These are phyloP conservation scores for Wickerhamiella hasegawae DNA, from an alignment of 805 yeast genomes.

Conservation along the genomic window DNA sequence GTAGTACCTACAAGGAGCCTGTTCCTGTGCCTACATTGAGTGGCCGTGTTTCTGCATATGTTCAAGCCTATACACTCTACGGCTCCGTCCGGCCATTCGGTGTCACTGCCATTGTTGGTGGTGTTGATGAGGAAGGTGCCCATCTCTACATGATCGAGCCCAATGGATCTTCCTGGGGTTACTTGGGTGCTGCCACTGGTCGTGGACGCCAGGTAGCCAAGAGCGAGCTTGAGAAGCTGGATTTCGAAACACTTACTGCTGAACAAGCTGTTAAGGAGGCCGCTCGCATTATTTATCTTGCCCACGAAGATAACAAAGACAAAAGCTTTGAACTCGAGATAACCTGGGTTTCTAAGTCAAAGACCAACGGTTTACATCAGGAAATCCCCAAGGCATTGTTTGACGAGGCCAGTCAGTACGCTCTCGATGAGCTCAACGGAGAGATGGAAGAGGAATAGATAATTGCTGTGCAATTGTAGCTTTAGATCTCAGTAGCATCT, in stretches of 20 bases:
- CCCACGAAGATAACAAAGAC: constrained; percentile 96
- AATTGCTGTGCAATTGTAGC: too few species aligned
- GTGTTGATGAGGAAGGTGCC: constrained; percentile 77
- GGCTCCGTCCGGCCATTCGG: constrained; percentile 98
- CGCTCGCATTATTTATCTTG: constrained; percentile 79
- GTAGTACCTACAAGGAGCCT: constrained; percentile 56
- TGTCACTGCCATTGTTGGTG: constrained; percentile 81
- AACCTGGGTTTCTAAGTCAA: constrained; percentile 67
- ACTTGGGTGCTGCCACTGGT: constrained; percentile 93
- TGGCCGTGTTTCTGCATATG: constrained; percentile 77
- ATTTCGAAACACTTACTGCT: constrained; percentile 49
- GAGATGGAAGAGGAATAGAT: too few species aligned
- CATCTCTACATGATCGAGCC: constrained; percentile 96
- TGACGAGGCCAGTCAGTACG: constrained; percentile 68
- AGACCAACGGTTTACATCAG: constrained; percentile 67
- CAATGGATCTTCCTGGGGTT: constrained; percentile 95
- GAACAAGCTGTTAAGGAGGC: constrained; percentile 84
- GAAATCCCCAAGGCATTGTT: constrained; percentile 65
- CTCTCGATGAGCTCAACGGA: constrained; percentile 71
- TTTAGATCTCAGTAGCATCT: too few species aligned
- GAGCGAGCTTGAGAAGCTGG: constrained; percentile 84
- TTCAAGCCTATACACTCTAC: constrained; percentile 89
- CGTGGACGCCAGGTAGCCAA: constrained; percentile 98
- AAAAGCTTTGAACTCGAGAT: constrained; percentile 92
- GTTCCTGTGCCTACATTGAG: constrained; percentile 69